These are phyloP conservation scores for Salix purpurea DNA, from an alignment of 345 rosid genomes.

Conservation along the genomic window DNA sequence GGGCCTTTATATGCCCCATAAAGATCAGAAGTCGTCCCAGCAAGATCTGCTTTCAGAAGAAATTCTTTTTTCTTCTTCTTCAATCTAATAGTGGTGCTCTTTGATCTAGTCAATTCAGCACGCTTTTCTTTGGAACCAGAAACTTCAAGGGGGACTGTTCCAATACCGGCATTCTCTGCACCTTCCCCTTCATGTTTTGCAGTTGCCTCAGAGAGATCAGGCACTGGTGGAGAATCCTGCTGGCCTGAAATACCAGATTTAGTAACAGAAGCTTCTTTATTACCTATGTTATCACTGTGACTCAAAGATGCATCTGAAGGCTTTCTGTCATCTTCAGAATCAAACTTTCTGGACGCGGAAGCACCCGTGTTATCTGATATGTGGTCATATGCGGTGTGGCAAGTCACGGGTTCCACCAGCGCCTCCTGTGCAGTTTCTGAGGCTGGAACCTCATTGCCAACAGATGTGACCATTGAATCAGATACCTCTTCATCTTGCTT, in stretches of 20 bases:
- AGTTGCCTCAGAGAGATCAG: slow-evolving; percentile 31
- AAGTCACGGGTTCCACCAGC: slow-evolving; percentile 25
- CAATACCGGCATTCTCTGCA: slow-evolving; percentile 30
- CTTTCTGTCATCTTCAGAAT: slow-evolving; percentile 30
- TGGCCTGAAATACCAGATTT: slow-evolving; percentile 21
- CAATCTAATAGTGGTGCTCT: slow-evolving; percentile 34
- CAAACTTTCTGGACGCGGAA: slow-evolving; percentile 26
- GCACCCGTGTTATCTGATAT: slow-evolving; percentile 19
- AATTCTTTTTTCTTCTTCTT: slow-evolving; percentile 64
- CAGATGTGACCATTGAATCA: slow-evolving; percentile 6
- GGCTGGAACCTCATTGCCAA: slow-evolving; percentile 22
- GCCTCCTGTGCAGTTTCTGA: slow-evolving; percentile 27
- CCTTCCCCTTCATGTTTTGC: slow-evolving; percentile 31
- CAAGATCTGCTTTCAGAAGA: slow-evolving; percentile 91
- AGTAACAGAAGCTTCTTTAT: slow-evolving; percentile 10
- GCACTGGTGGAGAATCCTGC: slow-evolving; percentile 16
- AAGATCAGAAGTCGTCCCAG: slow-evolving; percentile 75
- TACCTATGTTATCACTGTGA: not conserved
- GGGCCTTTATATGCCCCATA: slow-evolving; percentile 89
- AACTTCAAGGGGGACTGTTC: slow-evolving; percentile 21
- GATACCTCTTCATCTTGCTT: slow-evolving; percentile 23
- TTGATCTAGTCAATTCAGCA: slow-evolving; percentile 42
- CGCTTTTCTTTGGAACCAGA: slow-evolving; percentile 49
- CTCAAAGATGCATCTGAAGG: slow-evolving; percentile 17
- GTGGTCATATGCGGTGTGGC: slow-evolving; percentile 19